These are phyloP conservation scores for Penicillium psychrofluorescens DNA, from an alignment of 495 filamentous ascomycete species.

Conservation along the genomic window DNA sequence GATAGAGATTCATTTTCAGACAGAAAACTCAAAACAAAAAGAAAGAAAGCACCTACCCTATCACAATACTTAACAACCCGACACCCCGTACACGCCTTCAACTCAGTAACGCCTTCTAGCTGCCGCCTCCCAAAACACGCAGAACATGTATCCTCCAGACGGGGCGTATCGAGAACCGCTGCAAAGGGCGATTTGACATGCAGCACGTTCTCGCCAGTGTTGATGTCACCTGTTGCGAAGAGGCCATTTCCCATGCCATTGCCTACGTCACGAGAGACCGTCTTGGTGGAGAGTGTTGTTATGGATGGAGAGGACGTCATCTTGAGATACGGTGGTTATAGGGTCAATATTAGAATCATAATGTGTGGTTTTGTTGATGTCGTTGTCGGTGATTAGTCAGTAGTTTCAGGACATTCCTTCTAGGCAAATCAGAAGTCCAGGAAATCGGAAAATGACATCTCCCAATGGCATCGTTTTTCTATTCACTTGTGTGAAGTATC, in stretches of 20 bases:
- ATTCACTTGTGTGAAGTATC: too few relatives aligned
- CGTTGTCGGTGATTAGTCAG: slow-evolving; percentile 2
- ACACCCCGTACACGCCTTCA: slow-evolving; percentile 57
- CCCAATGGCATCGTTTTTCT: too few relatives aligned
- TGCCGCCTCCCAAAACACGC: slow-evolving; percentile 34
- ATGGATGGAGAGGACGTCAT: slow-evolving; percentile 14
- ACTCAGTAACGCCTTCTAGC: slow-evolving; percentile 13
- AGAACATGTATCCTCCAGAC: slow-evolving; percentile 36
- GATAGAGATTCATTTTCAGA: slow-evolving; percentile 1
- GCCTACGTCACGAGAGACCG: slow-evolving; percentile 17
- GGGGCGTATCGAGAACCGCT: slow-evolving; percentile 34
- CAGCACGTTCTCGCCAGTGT: slow-evolving; percentile 31
- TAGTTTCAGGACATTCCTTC: not conserved
- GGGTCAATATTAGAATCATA: too few relatives aligned
- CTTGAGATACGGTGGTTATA: not conserved
- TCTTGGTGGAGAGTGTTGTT: slow-evolving; percentile 20
- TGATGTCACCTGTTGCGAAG: slow-evolving; percentile 29
- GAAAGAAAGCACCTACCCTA: slow-evolving; percentile 39
- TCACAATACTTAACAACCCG: slow-evolving; percentile 58
- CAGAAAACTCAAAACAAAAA: slow-evolving; percentile 7
- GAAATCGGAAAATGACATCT: too few relatives aligned
- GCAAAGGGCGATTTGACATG: slow-evolving; percentile 31
- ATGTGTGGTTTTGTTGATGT: not conserved
- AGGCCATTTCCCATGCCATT: slow-evolving; percentile 34
- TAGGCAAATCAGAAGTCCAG: too few relatives aligned